Conservation (phyloP, 2,329 filamentous ascomycete genomes). For the Phyllachora maydis region DNA sequence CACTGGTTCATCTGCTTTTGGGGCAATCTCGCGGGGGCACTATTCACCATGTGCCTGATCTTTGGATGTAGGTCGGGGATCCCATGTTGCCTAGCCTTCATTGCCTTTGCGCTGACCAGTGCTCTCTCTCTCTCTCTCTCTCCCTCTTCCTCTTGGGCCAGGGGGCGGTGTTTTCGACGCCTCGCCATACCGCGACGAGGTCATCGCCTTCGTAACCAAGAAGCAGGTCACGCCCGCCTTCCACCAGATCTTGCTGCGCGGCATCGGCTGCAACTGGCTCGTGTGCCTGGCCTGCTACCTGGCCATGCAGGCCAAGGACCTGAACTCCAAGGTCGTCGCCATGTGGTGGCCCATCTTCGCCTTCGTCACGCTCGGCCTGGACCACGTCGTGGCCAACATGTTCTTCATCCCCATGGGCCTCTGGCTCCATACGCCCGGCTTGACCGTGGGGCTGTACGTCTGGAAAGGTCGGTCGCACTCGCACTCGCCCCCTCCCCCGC, state of each 20-base stretch:
- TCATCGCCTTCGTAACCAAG: constrained; percentile 20
- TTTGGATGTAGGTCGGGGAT: constrained; percentile 19
- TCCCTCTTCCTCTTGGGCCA: constrained; percentile 21
- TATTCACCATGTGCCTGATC: too few relatives aligned
- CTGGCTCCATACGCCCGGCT: constrained; percentile 19
- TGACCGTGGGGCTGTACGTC: constrained; percentile 28
- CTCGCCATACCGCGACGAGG: constrained; percentile 19
- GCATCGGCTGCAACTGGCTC: constrained; percentile 35
- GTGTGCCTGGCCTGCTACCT: constrained; percentile 31
- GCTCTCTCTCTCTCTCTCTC: too few relatives aligned
- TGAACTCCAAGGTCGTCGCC: constrained; percentile 28
- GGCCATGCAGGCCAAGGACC: constrained; percentile 23
- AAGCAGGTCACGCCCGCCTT: constrained; percentile 26
- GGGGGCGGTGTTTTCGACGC: constrained; percentile 22
- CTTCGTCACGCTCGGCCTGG: constrained; percentile 29
- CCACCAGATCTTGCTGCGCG: constrained; percentile 30
- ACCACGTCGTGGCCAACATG: constrained; percentile 38
- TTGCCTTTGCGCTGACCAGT: too few relatives aligned
- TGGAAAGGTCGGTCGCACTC: constrained; percentile 28
- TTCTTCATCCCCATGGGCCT: constrained; percentile 29
- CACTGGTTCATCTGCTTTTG: too few relatives aligned
- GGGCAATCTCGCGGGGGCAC: too few relatives aligned
- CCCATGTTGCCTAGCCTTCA: constrained; percentile 13
- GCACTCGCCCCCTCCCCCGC: too few relatives aligned
- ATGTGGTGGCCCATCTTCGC: constrained; percentile 36